phyloP scores from a whole-genome alignment of 2,329 filamentous ascomycete genomes.

The Beauveria scarabaeidicola region DNA sequence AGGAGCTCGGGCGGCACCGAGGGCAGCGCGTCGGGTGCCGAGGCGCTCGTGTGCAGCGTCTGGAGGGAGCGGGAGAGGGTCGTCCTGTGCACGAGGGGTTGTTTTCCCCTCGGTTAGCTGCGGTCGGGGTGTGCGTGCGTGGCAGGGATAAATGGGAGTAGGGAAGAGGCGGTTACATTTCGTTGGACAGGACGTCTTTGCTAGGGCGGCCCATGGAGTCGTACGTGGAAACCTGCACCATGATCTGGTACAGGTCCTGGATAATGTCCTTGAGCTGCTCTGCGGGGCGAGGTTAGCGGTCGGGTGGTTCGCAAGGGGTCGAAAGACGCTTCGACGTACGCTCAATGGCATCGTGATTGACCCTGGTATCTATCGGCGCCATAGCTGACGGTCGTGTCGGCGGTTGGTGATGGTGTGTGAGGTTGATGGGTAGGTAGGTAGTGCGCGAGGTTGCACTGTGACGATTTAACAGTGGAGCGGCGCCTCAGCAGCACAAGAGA shows the following conservation, averaged over 20 bases:
- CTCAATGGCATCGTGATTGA: conserved; percentile 31
- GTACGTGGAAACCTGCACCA: conserved; percentile 55
- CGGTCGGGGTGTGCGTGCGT: too few species aligned
- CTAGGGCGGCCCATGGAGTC: conserved; percentile 43
- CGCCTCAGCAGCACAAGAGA: background rate
- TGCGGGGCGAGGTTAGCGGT: conserved; percentile 20
- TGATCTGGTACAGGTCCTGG: conserved; percentile 54
- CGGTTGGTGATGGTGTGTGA: background rate
- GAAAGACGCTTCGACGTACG: conserved; percentile 20
- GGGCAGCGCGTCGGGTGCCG: conserved; percentile 36
- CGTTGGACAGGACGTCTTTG: conserved; percentile 46
- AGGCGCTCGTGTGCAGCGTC: conserved; percentile 31
- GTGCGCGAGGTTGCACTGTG: background rate
- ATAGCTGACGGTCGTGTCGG: conserved; percentile 18
- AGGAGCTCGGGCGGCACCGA: conserved; percentile 54
- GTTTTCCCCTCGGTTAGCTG: background rate
- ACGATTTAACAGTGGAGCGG: background rate
- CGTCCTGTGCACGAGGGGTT: conserved; percentile 22
- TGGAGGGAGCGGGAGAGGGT: conserved; percentile 32
- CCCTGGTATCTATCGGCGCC: conserved; percentile 31
- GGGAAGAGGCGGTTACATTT: conserved; percentile 31
- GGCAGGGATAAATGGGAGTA: background rate
- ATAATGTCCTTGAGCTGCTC: conserved; percentile 54
- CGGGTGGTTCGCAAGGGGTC: background rate
- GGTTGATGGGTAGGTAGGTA: background rate